Evolutionary conservation across 2,329 filamentous ascomycete genomes (phyloP).

Genomic region (Fusarium continuum): DNA sequence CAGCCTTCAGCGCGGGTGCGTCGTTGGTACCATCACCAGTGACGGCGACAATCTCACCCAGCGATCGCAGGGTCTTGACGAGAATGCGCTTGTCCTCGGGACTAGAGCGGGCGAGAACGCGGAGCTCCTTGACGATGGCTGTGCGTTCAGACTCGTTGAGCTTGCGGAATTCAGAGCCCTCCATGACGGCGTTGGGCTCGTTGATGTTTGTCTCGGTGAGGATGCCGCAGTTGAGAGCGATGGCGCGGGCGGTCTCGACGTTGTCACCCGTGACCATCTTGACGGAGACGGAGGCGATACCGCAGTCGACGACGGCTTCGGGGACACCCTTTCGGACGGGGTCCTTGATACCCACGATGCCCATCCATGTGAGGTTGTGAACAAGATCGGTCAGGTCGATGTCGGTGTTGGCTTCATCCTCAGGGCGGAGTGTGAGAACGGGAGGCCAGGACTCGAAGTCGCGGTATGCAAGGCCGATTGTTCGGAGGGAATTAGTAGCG

Average conservation of each 20-base stretch:
- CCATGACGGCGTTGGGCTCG: slow-evolving; percentile 57
- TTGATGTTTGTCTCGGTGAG: slow-evolving; percentile 68
- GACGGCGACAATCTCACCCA: slow-evolving; percentile 73
- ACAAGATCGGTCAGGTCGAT: slow-evolving; percentile 63
- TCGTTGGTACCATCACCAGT: slow-evolving; percentile 75
- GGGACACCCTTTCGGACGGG: slow-evolving; percentile 70
- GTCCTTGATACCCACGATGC: slow-evolving; percentile 71
- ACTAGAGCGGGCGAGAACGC: slow-evolving; percentile 74
- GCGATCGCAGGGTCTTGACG: slow-evolving; percentile 69
- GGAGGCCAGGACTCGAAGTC: slow-evolving; percentile 78
- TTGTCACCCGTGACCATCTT: slow-evolving; percentile 68
- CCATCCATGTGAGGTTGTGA: slow-evolving; percentile 51
- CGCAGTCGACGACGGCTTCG: slow-evolving; percentile 69
- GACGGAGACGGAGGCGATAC: slow-evolving; percentile 71
- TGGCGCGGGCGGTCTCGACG: slow-evolving; percentile 55
- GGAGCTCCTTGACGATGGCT: slow-evolving; percentile 67
- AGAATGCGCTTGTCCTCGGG: slow-evolving; percentile 75
- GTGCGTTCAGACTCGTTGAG: slow-evolving; percentile 58
- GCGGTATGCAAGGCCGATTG: slow-evolving; percentile 75
- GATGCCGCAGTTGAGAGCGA: slow-evolving; percentile 55
- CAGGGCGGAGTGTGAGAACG: slow-evolving; percentile 66
- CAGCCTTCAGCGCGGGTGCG: slow-evolving; percentile 70
- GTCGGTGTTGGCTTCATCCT: slow-evolving; percentile 60
- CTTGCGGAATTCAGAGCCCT: slow-evolving; percentile 64
- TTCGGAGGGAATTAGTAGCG: slow-evolving; percentile 73